A percentile compares a stretch with the other conserved stretches of the same genome.
These are phyloP conservation scores for Penicillium pulvis DNA, from an alignment of 495 filamentous ascomycete genomes.

Conservation along the genomic window DNA sequence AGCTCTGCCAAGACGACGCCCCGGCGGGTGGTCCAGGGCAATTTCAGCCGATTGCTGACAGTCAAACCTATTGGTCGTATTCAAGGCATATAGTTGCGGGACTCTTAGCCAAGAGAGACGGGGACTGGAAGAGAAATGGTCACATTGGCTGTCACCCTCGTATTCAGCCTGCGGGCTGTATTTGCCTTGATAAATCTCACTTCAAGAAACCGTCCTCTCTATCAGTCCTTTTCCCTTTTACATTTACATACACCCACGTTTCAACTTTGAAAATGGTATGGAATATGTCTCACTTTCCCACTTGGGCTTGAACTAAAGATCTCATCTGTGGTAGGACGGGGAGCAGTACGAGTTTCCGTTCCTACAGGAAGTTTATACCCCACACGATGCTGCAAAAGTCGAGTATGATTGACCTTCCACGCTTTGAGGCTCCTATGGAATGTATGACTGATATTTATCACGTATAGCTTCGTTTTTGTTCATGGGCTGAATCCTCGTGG, in stretches of 20 bases:
- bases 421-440: background rate
- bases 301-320: background rate
- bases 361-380: slow-evolving; percentile 37
- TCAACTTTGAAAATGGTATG: slow-evolving; percentile 13
- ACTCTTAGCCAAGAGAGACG: slow-evolving; percentile 6
- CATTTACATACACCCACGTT: background rate
- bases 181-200: background rate
- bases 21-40: slow-evolving; percentile 9
- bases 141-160: slow-evolving; percentile 16
- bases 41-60: slow-evolving; percentile 16
- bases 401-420: slow-evolving; percentile 24
- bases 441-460: background rate
- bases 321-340: slow-evolving; percentile 23
- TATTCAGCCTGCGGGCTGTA: slow-evolving; percentile 9
- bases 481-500: slow-evolving; percentile 43
- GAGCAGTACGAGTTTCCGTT: slow-evolving; percentile 38
- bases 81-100: background rate
- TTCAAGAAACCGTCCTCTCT: too few species aligned
- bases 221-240: background rate
- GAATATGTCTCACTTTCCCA: background rate
- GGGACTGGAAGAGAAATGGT: background rate
- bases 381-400: slow-evolving; percentile 31
- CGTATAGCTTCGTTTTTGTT: slow-evolving; percentile 38
- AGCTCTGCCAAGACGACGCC: slow-evolving; percentile 4
- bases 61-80: slow-evolving; percentile 11